Percentiles rank a stretch among this genome's conserved stretches.
phyloP scores from a whole-genome alignment of 768 basidiomycete genomes.

The Clitopilus hobsonii region DNA sequence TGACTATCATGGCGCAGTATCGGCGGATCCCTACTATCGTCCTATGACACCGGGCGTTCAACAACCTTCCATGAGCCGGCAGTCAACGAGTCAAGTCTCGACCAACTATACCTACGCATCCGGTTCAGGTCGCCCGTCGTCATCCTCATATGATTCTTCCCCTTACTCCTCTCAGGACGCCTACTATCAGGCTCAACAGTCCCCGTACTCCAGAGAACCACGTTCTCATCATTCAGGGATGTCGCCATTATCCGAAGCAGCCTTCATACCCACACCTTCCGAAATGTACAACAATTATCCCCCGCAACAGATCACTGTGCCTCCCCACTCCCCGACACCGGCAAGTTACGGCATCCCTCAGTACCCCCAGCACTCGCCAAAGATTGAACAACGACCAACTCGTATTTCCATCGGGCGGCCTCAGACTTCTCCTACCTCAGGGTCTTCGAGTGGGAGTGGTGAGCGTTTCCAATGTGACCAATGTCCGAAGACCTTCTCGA shows the following conservation, averaged over 20 bases:
- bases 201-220: conserved; percentile 2
- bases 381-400: conserved; percentile 25
- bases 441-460: conserved; percentile 38
- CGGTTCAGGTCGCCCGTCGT: conserved; percentile 15
- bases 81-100: not conserved
- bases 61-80: not conserved
- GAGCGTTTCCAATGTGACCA: conserved; percentile 71
- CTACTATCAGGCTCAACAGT: conserved; percentile 17
- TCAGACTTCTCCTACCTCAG: conserved; percentile 28
- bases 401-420: conserved; percentile 38
- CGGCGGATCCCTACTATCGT: conserved; percentile 26
- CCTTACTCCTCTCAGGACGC: conserved; percentile 14
- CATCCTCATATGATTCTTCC: conserved; percentile 12
- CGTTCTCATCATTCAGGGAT: conserved; percentile 13
- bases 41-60: conserved; percentile 29
- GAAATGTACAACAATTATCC: conserved; percentile 31
- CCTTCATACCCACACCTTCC: conserved; percentile 48
- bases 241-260: conserved; percentile 16
- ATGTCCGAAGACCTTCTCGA: conserved; percentile 77
- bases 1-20: not conserved
- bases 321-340: conserved; percentile 18
- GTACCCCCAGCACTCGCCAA: conserved; percentile 22
- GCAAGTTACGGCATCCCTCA: conserved; percentile 14
- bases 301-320: conserved; percentile 16
- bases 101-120: conserved; percentile 18